Evolutionary conservation across 2,329 filamentous ascomycete species (phyloP), one percentile per base, ranked within the genome.

Genomic region (Aspergillus sp.): DNA sequence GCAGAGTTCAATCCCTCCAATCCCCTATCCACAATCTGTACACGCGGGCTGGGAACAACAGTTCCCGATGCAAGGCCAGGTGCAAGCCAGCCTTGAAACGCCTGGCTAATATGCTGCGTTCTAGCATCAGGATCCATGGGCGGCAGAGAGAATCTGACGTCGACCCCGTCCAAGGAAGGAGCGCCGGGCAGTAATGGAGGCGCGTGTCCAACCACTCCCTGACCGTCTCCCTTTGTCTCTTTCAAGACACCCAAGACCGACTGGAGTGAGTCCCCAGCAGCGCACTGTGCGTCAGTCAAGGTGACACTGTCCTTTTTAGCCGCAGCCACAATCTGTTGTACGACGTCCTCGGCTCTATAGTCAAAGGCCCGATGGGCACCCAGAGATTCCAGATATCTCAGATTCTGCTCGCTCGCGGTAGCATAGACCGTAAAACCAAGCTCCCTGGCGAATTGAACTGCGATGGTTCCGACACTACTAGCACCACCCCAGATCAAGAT

Each of bases 281-380:
- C 55, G 25, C 54, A 58, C 45, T 61, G 55, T 35, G 64, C 66
- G 8, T 37, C 57, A 15, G 49, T 41, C 31, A 67, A 44, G 5
- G 41, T 44, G 19, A 64, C 46, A 4, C 56, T 63, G 58, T 68
- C 68, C 23, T 58, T 50, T 39, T 64, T 64, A 3, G 62, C 62
- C 3, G 67, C 59, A 1, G 49, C 43, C 1, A 72, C 48, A 37
- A 80, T 72, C 7, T 68, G 58, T 1, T 55, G 48, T 1, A 74
- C 70, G 0, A 76, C 68, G 25, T 70, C 54, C 4, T 61, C 45
- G 3, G 66, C 62, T 9, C 70, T 70, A 58, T 80, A 79, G 55
- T 81, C 76, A 52, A 79, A 80, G 1, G 72, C 62, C 2, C 60
- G 44, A 17, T 66, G 66, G 3, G 77, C 77, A 4, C 77, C 78